phyloP scores from a whole-genome alignment of 345 rosid species.

The Eucalyptus albens region DNA sequence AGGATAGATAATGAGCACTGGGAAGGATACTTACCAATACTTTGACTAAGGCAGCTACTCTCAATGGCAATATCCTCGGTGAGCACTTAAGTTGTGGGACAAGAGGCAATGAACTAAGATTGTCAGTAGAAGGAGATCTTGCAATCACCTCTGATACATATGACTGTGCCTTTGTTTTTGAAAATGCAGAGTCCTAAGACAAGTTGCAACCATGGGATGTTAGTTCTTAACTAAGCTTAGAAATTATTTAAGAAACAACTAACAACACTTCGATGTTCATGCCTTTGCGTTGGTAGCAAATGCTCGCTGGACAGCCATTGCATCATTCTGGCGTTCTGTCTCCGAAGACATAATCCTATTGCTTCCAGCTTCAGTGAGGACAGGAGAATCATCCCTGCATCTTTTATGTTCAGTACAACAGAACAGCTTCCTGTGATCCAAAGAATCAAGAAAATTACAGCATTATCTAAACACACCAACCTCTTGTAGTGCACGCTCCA shows the following conservation, averaged over 20 bases:
- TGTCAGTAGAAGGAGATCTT: constrained; percentile 41
- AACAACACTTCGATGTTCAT: not conserved
- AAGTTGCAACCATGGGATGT: not conserved
- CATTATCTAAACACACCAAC: constrained; percentile 20
- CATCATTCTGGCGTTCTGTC: constrained; percentile 72
- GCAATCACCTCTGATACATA: constrained; percentile 57
- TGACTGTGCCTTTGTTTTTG: constrained; percentile 47
- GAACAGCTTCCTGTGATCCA: not conserved
- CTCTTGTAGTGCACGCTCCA: constrained; percentile 81
- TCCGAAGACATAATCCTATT: constrained; percentile 29
- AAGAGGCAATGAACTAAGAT: constrained; percentile 29
- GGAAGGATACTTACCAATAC: constrained; percentile 48
- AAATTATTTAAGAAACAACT: not conserved
- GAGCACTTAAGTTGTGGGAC: constrained; percentile 60
- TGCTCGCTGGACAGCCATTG: constrained; percentile 81
- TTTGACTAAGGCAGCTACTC: constrained; percentile 87
- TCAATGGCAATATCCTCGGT: constrained; percentile 59
- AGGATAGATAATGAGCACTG: not conserved
- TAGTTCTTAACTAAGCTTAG: not conserved
- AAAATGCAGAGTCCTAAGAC: constrained; percentile 34
- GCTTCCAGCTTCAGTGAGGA: constrained; percentile 26
- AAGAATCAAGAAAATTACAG: not conserved
- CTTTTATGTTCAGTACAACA: not conserved
- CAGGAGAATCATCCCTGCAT: constrained; percentile 56
- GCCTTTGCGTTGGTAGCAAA: constrained; percentile 70